Base-by-base conservation (phyloP, 164 flowering plant genomes). In the Amborella trichopoda region DNA sequence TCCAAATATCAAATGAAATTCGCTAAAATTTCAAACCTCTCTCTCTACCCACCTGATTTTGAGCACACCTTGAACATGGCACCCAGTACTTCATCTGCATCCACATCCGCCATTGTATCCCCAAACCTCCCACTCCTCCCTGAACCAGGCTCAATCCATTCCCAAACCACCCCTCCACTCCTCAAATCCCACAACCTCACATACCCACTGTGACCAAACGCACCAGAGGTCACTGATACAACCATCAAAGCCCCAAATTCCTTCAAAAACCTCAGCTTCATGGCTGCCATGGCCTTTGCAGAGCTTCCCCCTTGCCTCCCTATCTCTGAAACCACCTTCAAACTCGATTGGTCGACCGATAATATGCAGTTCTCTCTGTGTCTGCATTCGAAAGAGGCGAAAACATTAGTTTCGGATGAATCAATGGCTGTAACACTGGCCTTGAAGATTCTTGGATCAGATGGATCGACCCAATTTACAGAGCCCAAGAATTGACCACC, bases 111-210 rank as follows among this genome's bases (percentile, higher is more conserved):
- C 45, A 91, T 80, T 10, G 94, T 63, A 53, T 91, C 95, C 13
- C 93, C 95, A 46, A 69, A 76, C 67, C 94, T 55, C 53, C 84
- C 76, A 60, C 90, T 81, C n/a, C 89, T 53, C 0, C 95, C 95
- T 26, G 95, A 80, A 5, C 99, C 99, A 5, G 99, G 95, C 67
- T 87, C 96, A 48, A 56, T 78, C 34, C 82, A 72, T 55, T 91
- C 99, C 96, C 96, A 91, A 1, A 80, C 82, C 57, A 77, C 71
- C 6, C 51, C 60, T 1, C 84, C 75, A 1, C 74, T 59, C 54
- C 95, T 68, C 2, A 80, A 65, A 55, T 91, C 99, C 96, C 95
- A 91, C 6, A 84, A 26, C 47, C 93, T 54, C 16, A 91, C 54
- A 53, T 80, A 91, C 0, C 96, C 98, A 0, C 96, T 67, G 50